Conservation (phyloP, 495 filamentous ascomycete genomes). For the Symbiotaphrina buchneri region DNA sequence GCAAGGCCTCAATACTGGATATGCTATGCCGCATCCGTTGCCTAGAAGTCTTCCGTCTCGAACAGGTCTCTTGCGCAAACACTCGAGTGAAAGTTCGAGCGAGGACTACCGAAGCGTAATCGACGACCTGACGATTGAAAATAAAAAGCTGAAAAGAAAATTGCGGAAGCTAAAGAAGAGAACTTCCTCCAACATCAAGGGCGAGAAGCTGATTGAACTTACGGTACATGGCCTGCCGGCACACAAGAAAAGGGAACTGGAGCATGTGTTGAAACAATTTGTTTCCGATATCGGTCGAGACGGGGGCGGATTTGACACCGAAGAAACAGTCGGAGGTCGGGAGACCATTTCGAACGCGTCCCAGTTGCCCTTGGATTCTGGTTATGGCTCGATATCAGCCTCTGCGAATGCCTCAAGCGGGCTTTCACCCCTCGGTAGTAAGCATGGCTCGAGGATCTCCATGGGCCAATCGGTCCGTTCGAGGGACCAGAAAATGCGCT, state of each 20-base stretch:
- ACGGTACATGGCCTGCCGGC: constrained; percentile 42
- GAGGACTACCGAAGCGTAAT: constrained; percentile 44
- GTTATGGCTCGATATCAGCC: constrained; percentile 48
- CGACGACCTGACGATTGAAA: constrained; percentile 49
- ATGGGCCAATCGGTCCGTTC: too few relatives aligned
- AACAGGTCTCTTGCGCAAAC: too few relatives aligned
- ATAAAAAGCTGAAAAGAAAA: constrained; percentile 44
- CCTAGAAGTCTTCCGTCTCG: too few relatives aligned
- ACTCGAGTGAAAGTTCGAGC: too few relatives aligned
- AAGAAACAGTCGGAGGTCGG: constrained; percentile 10
- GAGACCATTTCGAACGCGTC: constrained; percentile 11
- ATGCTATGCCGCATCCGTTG: too few relatives aligned
- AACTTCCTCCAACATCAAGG: constrained; percentile 30
- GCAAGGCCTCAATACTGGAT: too few relatives aligned
- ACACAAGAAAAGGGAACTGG: constrained; percentile 48
- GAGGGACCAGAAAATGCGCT: too few relatives aligned
- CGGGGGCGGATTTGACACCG: constrained; percentile 13
- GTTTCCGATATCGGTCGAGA: constrained; percentile 26
- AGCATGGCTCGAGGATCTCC: too few relatives aligned
- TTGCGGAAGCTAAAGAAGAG: constrained; percentile 41
- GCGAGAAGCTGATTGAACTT: constrained; percentile 58
- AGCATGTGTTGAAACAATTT: constrained; percentile 45
- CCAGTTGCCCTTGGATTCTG: constrained; percentile 48
- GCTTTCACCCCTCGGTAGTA: too few relatives aligned
- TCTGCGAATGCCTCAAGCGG: constrained; percentile 14